Evolutionary conservation across 2,329 filamentous ascomycete species (phyloP).

Genomic region (Phyllosticta ampelicida): DNA sequence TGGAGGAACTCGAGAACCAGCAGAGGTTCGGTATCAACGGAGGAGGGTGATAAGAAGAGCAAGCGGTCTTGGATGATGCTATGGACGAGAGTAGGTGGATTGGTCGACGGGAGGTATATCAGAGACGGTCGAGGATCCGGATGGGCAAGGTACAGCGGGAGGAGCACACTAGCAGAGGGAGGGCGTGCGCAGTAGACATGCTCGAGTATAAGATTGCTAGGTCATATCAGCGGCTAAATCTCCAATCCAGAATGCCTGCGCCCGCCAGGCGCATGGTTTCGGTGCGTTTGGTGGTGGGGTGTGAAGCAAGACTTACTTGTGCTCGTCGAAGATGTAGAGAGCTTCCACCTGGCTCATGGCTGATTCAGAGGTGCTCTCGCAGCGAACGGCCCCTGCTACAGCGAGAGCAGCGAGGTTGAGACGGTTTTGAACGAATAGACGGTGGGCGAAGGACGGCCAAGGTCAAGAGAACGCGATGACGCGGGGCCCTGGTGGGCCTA

Average conservation of each 20-base stretch:
- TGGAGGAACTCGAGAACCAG: conserved; percentile 91
- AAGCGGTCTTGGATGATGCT: conserved; percentile 80
- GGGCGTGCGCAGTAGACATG: conserved; percentile 81
- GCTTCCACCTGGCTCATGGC: conserved; percentile 71
- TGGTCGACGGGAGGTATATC: conserved; percentile 71
- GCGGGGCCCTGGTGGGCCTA: not conserved
- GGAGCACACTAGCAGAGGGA: conserved; percentile 61
- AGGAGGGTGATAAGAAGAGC: conserved; percentile 74
- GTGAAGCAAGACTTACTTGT: conserved; percentile 52
- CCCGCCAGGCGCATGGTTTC: not conserved
- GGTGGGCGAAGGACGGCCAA: not conserved
- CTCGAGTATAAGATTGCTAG: conserved; percentile 71
- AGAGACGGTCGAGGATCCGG: conserved; percentile 71
- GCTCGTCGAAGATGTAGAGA: conserved; percentile 93
- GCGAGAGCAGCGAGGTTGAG: not conserved
- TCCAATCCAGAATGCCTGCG: not conserved
- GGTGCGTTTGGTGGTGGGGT: not conserved
- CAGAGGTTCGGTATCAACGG: conserved; percentile 77
- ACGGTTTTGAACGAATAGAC: not conserved
- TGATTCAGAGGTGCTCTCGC: conserved; percentile 24
- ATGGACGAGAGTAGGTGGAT: conserved; percentile 80
- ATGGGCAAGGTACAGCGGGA: conserved; percentile 80
- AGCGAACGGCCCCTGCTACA: not conserved
- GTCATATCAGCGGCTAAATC: conserved; percentile 12
- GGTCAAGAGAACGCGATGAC: not conserved